Percentiles rank a stretch among this genome's conserved stretches.
phyloP scores from a whole-genome alignment of 495 filamentous ascomycete genomes.

The Alectoria sarmentosa region DNA sequence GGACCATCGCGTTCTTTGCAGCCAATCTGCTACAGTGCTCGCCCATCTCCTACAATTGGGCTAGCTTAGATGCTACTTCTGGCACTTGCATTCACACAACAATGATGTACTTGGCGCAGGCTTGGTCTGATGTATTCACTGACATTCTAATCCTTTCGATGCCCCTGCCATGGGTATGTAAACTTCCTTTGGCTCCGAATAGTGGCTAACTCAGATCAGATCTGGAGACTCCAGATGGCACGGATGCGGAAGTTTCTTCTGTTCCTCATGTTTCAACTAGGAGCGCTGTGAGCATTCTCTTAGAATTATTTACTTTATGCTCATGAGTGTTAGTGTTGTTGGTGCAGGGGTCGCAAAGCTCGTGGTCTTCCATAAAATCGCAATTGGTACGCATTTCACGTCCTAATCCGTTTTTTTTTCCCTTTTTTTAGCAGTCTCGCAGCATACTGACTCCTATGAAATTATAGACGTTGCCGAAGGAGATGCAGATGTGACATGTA shows the following conservation, averaged over 20 bases:
- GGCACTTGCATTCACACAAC: slow-evolving; percentile 9
- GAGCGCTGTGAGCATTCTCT: background rate
- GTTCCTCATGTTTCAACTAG: slow-evolving; percentile 5
- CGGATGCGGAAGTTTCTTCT: slow-evolving; percentile 8
- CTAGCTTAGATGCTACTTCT: background rate
- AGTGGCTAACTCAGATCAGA: background rate
- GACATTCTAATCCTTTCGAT: slow-evolving; percentile 11
- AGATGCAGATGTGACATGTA: slow-evolving; percentile 9
- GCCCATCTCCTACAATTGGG: slow-evolving; percentile 14
- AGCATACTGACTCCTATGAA: background rate
- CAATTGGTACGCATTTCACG: background rate
- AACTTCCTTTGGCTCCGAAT: too few relatives aligned
- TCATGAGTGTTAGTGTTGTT: slow-evolving; percentile 2
- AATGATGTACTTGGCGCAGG: slow-evolving; percentile 11
- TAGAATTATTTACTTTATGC: background rate
- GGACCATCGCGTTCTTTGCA: slow-evolving; percentile 17
- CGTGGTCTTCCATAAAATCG: slow-evolving; percentile 12
- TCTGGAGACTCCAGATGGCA: slow-evolving; percentile 14
- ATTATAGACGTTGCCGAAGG: background rate
- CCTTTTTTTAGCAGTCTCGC: background rate
- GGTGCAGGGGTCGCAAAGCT: slow-evolving; percentile 6
- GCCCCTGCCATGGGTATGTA: slow-evolving; percentile 4
- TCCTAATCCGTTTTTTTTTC: background rate
- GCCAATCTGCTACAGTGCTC: slow-evolving; percentile 16
- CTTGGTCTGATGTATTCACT: slow-evolving; percentile 14